phyloP scores from a whole-genome alignment of 2,329 filamentous ascomycete genomes.

The Oidium heveae region DNA sequence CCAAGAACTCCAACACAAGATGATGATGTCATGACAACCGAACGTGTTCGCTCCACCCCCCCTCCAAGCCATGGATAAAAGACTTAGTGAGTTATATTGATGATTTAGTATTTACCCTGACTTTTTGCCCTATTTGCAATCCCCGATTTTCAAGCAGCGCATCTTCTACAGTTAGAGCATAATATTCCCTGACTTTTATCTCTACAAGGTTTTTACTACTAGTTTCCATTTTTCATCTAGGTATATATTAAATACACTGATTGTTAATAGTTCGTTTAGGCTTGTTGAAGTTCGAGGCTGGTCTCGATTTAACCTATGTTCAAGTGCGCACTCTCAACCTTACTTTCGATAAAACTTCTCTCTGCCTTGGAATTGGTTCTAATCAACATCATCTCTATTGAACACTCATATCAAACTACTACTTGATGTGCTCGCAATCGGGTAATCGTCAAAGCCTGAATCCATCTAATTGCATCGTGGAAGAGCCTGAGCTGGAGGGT shows the following conservation, averaged over 20 bases:
- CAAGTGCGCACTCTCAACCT: neutral
- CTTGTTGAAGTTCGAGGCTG: neutral
- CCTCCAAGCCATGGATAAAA: no score
- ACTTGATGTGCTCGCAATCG: slow-evolving; percentile 16
- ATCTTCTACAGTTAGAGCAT: no score
- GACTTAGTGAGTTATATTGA: no score
- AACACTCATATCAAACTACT: slow-evolving; percentile 7
- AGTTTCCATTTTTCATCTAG: neutral
- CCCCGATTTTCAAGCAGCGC: no score
- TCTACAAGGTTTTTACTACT: neutral
- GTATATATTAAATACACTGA: neutral
- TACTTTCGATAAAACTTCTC: neutral
- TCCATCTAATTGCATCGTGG: slow-evolving; percentile 12
- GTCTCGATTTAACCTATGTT: neutral
- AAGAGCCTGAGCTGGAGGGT: slow-evolving; percentile 15
- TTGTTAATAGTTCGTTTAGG: neutral
- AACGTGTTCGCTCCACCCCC: no score
- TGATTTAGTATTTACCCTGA: no score
- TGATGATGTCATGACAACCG: no score
- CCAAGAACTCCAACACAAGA: no score
- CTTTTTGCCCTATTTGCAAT: no score
- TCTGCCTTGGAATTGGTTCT: neutral
- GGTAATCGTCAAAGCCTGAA: slow-evolving; percentile 14
- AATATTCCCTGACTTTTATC: no score
- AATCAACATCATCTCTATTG: slow-evolving; percentile 3